Evolutionary conservation across 192 early-diverging fungal species (phyloP), one percentile per base, ranked within the genome.

Genomic region (Rhizophagus prolifer): DNA sequence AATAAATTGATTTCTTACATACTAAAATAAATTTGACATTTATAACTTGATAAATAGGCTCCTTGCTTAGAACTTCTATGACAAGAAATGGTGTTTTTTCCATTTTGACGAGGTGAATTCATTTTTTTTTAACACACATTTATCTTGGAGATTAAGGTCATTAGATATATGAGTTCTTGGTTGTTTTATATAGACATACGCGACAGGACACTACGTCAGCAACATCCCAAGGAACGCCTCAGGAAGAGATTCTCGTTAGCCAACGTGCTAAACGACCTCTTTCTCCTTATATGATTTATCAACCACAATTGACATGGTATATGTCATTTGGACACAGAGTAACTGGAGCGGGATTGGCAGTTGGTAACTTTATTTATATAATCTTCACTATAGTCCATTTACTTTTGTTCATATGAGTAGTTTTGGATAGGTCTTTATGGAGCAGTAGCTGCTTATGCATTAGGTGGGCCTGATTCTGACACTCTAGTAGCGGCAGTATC

Each of bases 301-400:
- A 95, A 87, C 93, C 92, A 46, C 94, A 97, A 80, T 80, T 96
- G 81, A 93, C 95, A 26, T 93, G 91, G 94, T 82, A 86, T 77
- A 78, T 95, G 77, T 96, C 94, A 21, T 79, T 70, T 47, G 75
- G 85, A 61, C 89, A 94, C 75, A 91, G 97, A 84, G 72, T 92
- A 75, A 94, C 94, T 25, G 95, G 94, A 58, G 88, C 84, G 74
- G 86, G 83, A 46, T 59, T 96, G 10, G 92, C 85, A 78, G 90
- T 82, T 46, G 84, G 92, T 94, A 86, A 81, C 50, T 4, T 6
- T 60, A 28, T 38, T 7, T 30, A 47, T 14, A 10, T 3, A 41
- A 7, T 28, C n/a, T 58, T 59, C 21, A 41, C 16, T 23, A 38
- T 44, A 9, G n/a, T 46, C 36, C 23, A 46, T 65, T 31, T 74